phyloP scores from a whole-genome alignment of 2,329 filamentous ascomycete species.

The Venturia oleaginea region DNA sequence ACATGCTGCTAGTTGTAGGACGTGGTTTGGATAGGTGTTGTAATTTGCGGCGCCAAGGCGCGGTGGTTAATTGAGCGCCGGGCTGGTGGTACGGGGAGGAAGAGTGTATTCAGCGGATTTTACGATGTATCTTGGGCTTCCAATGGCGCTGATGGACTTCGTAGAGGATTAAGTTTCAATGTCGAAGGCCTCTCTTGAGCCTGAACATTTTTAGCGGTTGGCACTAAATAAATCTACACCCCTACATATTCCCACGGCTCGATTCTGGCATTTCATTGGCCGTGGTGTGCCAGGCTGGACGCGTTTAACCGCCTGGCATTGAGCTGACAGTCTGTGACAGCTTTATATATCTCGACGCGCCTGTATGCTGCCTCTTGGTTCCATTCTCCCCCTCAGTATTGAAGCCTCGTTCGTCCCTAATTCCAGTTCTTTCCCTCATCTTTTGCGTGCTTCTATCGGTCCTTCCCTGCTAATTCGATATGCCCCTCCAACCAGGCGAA shows the following conservation, averaged over 20 bases:
- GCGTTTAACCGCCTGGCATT: neutral
- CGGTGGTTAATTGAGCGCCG: neutral
- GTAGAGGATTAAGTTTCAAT: neutral
- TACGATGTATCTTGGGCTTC: neutral
- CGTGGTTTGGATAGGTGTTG: slow-evolving; percentile 9
- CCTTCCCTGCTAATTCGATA: slow-evolving; percentile 17
- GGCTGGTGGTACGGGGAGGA: neutral
- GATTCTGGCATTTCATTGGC: neutral
- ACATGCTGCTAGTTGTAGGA: slow-evolving; percentile 43
- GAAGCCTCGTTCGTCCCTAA: neutral
- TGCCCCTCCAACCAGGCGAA: slow-evolving; percentile 41
- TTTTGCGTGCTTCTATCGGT: neutral
- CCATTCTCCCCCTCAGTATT: neutral
- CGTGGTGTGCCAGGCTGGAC: neutral
- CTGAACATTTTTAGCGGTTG: slow-evolving; percentile 1
- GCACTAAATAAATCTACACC: no score
- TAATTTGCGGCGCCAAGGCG: slow-evolving; percentile 6
- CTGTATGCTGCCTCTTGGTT: neutral
- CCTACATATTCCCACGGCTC: neutral
- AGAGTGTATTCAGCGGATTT: neutral
- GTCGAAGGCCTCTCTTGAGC: neutral
- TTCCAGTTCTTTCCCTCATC: neutral
- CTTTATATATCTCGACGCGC: neutral
- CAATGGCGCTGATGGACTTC: neutral
- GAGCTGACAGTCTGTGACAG: neutral